Percentiles rank a stretch among this genome's conserved stretches.
Evolutionary conservation across 108 stramenopile species (phyloP).

Genomic region (Bacterosira constricta): DNA sequence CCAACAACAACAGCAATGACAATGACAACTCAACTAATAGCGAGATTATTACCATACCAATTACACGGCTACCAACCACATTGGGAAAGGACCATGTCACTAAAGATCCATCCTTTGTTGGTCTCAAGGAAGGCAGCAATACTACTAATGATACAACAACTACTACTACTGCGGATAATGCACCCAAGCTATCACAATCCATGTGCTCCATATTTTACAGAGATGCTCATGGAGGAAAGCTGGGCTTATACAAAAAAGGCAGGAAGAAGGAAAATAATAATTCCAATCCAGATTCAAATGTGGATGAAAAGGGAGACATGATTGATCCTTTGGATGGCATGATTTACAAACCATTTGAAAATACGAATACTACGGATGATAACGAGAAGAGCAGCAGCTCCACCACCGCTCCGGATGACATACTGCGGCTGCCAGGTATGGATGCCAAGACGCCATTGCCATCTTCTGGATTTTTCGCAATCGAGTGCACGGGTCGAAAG

Average conservation of each 20-base stretch:
- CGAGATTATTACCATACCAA: conserved; percentile 50
- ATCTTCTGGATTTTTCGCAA: conserved; percentile 57
- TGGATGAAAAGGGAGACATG: neutral
- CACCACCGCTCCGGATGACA: neutral
- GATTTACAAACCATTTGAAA: conserved; percentile 6
- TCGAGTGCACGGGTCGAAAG: conserved; percentile 72
- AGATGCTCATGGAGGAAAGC: conserved; percentile 1
- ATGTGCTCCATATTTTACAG: conserved; percentile 19
- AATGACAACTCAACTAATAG: neutral
- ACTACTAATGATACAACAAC: conserved; percentile 15
- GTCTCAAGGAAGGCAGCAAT: conserved; percentile 44
- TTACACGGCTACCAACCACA: conserved; percentile 61
- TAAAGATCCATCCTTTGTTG: conserved; percentile 54
- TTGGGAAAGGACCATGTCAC: conserved; percentile 62
- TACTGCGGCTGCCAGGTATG: conserved; percentile 14
- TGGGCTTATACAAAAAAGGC: conserved; percentile 17
- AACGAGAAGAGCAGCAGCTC: too few species aligned
- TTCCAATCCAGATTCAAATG: neutral
- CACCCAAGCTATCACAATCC: conserved; percentile 8
- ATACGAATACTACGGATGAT: neutral
- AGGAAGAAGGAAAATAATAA: conserved; percentile 4
- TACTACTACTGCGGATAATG: conserved; percentile 36
- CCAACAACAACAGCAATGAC: neutral
- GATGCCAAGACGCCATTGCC: conserved; percentile 27
- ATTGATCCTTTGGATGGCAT: neutral